Percentiles rank a stretch among this genome's conserved stretches.
These are phyloP conservation scores for Coniochaeta sp. DNA, from an alignment of 2,329 filamentous ascomycete species.

Conservation along the genomic window DNA sequence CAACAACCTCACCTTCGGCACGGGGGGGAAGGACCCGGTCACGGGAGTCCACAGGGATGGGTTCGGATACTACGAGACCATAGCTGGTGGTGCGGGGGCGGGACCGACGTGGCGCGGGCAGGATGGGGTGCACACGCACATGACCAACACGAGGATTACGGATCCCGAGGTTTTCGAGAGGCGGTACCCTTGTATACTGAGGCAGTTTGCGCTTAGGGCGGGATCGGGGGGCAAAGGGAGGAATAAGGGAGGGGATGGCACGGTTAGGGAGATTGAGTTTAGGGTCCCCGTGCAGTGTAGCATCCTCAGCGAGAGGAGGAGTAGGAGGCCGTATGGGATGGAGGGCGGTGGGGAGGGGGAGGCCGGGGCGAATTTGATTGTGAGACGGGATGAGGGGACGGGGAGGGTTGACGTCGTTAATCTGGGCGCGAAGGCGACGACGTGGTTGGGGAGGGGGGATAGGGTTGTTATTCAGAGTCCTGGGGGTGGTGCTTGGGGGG, in stretches of 20 bases:
- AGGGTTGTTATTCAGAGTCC: constrained; percentile 26
- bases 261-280: constrained; percentile 24
- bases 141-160: constrained; percentile 20
- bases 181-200: constrained; percentile 22
- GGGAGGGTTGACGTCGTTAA: constrained; percentile 18
- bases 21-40: neutral
- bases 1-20: constrained; percentile 21
- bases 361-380: constrained; percentile 20
- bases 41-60: constrained; percentile 17
- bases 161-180: constrained; percentile 24
- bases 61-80: constrained; percentile 28
- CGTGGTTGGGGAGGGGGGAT: constrained; percentile 22
- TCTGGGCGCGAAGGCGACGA: constrained; percentile 22
- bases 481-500: constrained; percentile 22
- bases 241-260: constrained; percentile 23
- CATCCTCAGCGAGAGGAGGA: constrained; percentile 24
- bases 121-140: constrained; percentile 17
- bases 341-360: constrained; percentile 17
- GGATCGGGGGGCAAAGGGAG: constrained; percentile 19
- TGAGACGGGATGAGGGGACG: constrained; percentile 11
- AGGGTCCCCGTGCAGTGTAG: constrained; percentile 21
- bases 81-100: constrained; percentile 24
- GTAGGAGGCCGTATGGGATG: constrained; percentile 25
- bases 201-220: constrained; percentile 16
- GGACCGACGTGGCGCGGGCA: constrained; percentile 21